Evolutionary conservation across 352 stramenopile species (phyloP), one percentile per base, ranked within the genome.

Genomic region (Globisporangium lucens): DNA sequence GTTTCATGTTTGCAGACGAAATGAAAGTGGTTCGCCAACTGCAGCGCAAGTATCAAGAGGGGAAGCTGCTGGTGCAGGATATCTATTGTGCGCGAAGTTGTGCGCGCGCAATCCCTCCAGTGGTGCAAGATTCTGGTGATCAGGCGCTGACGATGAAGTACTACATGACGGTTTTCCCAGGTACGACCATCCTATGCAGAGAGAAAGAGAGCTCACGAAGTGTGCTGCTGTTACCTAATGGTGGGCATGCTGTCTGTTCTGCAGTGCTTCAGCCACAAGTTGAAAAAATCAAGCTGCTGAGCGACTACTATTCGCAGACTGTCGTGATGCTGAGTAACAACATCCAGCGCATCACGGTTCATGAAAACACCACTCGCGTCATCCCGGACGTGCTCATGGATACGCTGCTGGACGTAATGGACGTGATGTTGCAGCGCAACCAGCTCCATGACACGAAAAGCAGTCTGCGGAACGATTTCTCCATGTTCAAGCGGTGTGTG

Each of bases 401-500:
- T 57, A 70, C 77, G 4, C 70, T 92, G n/a, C 33, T 94, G 2
- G 67, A 86, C 27, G 62, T 89, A 29, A 75, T 89, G 62, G 86
- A 94, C 64, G 71, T 89, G 1, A 63, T 90, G 49, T 8, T 91
- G 43, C 75, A 90, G 62, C 71, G 92, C 43, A 90, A 86, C 22
- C 75, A 89, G 30, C 73, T 93, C 15, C 77, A 89, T 30, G 84
- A 93, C 53, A 77, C 69, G 8, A 93, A 91, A 46, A 83, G 74
- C 57, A 85, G 83, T 72, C 63, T 91, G 3, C 79, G 78, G 12
- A 91, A 91, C 65, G 85, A 93, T 64, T 93, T 91, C 38, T 83
- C 82, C 0, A 75, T 91, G 3, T 91, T 85, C 64, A 93, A 93
- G 67, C 72, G 85, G 79, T 91, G 56, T 0, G 66, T 72, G 13